These are phyloP conservation scores for Vitis rotundifolia DNA, from an alignment of 164 flowering plant genomes.

Conservation along the genomic window DNA sequence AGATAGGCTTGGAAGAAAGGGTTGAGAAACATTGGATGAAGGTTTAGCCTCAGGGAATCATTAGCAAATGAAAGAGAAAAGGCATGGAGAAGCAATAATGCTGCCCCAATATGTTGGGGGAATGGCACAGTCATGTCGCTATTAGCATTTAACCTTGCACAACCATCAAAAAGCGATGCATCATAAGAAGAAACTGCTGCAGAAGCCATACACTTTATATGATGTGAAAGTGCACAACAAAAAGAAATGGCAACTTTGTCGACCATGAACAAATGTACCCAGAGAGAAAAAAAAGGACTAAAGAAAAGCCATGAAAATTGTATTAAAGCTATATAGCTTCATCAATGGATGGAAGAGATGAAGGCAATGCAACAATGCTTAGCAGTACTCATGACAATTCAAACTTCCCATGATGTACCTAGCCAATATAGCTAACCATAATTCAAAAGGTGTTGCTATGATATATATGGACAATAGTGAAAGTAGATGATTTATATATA, in stretches of 20 bases:
- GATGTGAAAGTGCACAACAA: constrained; percentile 8
- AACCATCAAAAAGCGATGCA: not conserved
- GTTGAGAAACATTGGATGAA: no score
- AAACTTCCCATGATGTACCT: no score
- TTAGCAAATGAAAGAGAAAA: constrained; percentile 19
- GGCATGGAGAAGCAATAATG: constrained; percentile 22
- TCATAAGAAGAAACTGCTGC: not conserved
- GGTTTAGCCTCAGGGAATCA: not conserved
- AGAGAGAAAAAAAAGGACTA: not conserved
- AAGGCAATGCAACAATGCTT: no score
- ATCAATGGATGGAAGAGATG: no score
- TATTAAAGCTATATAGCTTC: no score
- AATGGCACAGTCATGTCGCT: constrained; percentile 21
- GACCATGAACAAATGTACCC: not conserved
- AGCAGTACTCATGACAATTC: no score
- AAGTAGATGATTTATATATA: no score
- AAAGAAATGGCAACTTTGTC: constrained; percentile 6
- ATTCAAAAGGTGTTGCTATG: no score
- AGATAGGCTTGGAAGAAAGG: no score
- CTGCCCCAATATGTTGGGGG: constrained; percentile 19
- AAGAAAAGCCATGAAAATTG: no score
- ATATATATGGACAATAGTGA: no score
- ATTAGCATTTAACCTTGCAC: not conserved
- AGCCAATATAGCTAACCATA: no score
- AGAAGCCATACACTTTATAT: not conserved